Evolutionary conservation across 148 eudicot genomes (phyloP), one percentile per base, ranked within the genome.

Genomic region (Linanthus parryae): DNA sequence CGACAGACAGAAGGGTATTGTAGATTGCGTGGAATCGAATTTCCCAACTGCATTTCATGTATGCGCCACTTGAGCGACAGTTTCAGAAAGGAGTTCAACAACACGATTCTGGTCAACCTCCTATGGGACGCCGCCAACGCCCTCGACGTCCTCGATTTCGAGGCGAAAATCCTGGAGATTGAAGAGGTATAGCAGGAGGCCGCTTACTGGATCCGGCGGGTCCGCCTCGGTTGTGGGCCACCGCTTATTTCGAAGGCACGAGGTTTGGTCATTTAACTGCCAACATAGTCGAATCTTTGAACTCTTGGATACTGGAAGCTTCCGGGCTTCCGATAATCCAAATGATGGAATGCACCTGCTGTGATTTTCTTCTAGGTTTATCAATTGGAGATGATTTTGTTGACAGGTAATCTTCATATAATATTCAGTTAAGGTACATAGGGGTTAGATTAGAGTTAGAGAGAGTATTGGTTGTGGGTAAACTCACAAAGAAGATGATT

Each of bases 21-120:
- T 70, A 19, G 78, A 77, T 23, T 75, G 68, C 11, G 83, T 77
- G 10, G 83, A 77, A 52, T 67, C 68, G 6, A 73, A 77, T 41
- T 77, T 77, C 34, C 83, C 83, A 0, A 77, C 79, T 28, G 83
- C 83, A 18, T 77, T 77, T 59, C 83, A 77, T 52, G 79, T 57
- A 70, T 77, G 79, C 73, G 65, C 18, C 73, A 77, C 64, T 35
- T 77, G 55, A 73, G 79, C 16, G 83, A 77, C 17, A 77, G 71
- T 48, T 77, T 77, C 23, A 54, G 67, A 8, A 77, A 77, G 52
- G 83, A 77, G 55, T 77, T 70, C 47, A 73, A 67, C 28, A 60
- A 73, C 22, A 23, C 61, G 3, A 50, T 57, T 68, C 71, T 77
- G 5, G 63, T 71, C 28, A 69, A 66, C 46, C 79, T 73, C 44